These are phyloP conservation scores for Sphaerostilbella broomeana DNA, from an alignment of 2,329 filamentous ascomycete species.

Conservation along the genomic window DNA sequence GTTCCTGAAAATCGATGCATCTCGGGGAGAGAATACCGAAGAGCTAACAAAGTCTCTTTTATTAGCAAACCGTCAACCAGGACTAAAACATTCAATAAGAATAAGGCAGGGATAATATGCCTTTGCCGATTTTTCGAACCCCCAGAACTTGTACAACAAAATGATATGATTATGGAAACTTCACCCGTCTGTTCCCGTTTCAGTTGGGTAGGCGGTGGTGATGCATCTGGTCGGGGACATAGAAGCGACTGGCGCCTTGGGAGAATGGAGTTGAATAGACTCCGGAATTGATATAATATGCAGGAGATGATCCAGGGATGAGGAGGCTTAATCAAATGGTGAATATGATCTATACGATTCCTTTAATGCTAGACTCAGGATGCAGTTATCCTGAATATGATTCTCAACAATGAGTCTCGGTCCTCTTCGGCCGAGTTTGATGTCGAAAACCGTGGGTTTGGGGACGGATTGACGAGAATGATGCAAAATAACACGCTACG, in stretches of 20 bases:
- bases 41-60: not conserved
- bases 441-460: not conserved
- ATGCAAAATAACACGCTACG: not conserved
- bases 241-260: conserved; percentile 3
- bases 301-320: not conserved
- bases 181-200: conserved; percentile 21
- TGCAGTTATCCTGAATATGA: conserved; percentile 10
- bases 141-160: conserved; percentile 27
- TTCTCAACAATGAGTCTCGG: conserved; percentile 5
- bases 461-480: not conserved
- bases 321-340: conserved; percentile 1
- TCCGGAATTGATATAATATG: conserved; percentile 9
- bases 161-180: conserved; percentile 26
- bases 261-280: not conserved
- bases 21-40: conserved; percentile 3
- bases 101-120: not conserved
- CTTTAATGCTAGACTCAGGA: conserved; percentile 16
- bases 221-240: conserved; percentile 19
- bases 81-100: conserved; percentile 20
- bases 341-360: conserved; percentile 14
- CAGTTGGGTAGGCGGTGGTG: conserved; percentile 24
- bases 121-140: conserved; percentile 14
- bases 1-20: conserved; percentile 1
- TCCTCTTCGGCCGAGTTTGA: conserved; percentile 3
- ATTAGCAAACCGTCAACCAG: conserved; percentile 32